Evolutionary conservation across 768 basidiomycete species (phyloP), one percentile per base, ranked within the genome.

Genomic region (Lepiota brunneoincarnata): DNA sequence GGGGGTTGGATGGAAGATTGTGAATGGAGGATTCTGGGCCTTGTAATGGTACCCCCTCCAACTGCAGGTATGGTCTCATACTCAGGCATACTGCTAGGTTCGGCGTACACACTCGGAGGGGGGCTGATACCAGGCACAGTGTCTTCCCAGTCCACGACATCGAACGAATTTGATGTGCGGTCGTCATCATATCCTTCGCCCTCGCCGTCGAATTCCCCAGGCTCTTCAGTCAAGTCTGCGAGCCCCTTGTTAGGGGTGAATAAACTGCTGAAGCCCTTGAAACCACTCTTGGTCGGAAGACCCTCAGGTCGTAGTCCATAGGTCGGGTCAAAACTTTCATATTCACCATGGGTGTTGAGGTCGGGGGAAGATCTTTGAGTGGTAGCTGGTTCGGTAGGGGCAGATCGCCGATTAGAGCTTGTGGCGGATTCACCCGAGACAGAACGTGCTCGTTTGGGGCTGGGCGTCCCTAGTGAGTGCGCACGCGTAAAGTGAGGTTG

Each of bases 231-330:
- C n/a, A 93, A 82, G 63, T 91, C 90, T 6, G 85, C 90, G 4
- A 93, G 79, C 26, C 86, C 85, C 59, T 81, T 85, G 58, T 80
- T 82, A 3, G 79, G 80, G 6, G 72, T 71, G 57, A 90, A 95
- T 7, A 95, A 72, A 36, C 79, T 82, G 18, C 87, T 83, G 59
- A 97, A 94, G 6, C 81, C 81, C 41, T 79, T 77, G 67, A 95
- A 97, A 3, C 85, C 80, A 56, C 87, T 87, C 71, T 93, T 95
- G 1, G 81, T 79, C 0, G 94, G 94, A 1, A 96, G 75, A 1
- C 91, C 90, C 64, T 98, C 95, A 0, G 93, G 93, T 21, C 96
- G 87, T 11, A 98, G 74, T 14, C 96, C 96, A 64, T 99, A 98
- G 0, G 96, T 98, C 0, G 94, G 96, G 63, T 98, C 96, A 67